Evolutionary conservation across 2,329 filamentous ascomycete genomes (phyloP).

Genomic region (Apiospora marii): DNA sequence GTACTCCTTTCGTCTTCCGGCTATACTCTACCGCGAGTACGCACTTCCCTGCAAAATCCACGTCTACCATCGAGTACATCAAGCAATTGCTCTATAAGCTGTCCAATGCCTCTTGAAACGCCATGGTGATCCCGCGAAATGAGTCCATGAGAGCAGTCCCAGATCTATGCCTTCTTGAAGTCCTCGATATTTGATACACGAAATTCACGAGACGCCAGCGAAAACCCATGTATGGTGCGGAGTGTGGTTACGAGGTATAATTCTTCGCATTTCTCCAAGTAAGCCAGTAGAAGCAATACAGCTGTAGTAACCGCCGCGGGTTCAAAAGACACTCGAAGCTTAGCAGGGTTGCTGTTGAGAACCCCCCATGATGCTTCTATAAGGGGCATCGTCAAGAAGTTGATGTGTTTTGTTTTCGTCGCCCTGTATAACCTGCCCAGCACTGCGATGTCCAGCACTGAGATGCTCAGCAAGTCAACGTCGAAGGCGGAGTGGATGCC

Average conservation of each 20-base stretch:
- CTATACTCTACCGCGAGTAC: background rate
- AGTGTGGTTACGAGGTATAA: background rate
- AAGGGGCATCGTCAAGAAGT: conserved; percentile 28
- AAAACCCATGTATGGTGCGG: background rate
- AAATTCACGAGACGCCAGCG: no score
- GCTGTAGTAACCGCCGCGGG: background rate
- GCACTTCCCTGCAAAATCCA: background rate
- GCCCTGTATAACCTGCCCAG: conserved; percentile 26
- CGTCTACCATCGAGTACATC: background rate
- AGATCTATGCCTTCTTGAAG: background rate
- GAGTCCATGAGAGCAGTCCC: background rate
- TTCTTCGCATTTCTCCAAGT: background rate
- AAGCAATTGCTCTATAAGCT: background rate
- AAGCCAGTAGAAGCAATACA: background rate
- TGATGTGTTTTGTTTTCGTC: conserved; percentile 35
- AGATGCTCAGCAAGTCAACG: conserved; percentile 34
- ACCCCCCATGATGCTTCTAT: background rate
- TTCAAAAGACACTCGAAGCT: background rate
- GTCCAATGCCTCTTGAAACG: background rate
- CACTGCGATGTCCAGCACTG: conserved; percentile 30
- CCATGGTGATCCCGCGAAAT: background rate
- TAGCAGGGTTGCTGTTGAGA: background rate
- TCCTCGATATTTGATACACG: background rate
- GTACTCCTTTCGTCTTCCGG: background rate
- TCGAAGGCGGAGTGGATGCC: conserved; percentile 28